Conservation (phyloP, 2,329 filamentous ascomycete species). For the Aspergillus tamarii region DNA sequence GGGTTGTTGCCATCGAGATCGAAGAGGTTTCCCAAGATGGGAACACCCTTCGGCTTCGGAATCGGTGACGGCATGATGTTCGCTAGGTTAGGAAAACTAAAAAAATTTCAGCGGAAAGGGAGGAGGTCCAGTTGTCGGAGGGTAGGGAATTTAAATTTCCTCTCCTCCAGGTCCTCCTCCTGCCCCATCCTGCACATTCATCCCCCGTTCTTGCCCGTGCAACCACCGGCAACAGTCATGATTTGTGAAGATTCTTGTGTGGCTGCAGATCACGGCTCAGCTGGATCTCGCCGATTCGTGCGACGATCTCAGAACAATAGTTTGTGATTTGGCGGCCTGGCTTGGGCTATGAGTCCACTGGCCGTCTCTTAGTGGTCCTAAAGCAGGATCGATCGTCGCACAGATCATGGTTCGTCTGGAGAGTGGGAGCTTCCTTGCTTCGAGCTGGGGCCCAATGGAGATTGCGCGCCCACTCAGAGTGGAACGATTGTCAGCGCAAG, state of each 20-base stretch:
- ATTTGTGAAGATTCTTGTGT: constrained; percentile 14
- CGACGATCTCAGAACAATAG: not conserved
- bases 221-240: constrained; percentile 8
- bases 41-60: constrained; percentile 54
- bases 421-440: constrained; percentile 18
- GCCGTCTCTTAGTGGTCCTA: constrained; percentile 15
- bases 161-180: not conserved
- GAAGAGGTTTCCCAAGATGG: constrained; percentile 57
- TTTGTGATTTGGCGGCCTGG: not conserved
- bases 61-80: constrained; percentile 51
- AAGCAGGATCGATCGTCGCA: constrained; percentile 22
- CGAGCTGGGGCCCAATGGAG: not conserved
- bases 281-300: constrained; percentile 20
- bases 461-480: constrained; percentile 14
- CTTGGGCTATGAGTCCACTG: constrained; percentile 8
- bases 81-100: not conserved
- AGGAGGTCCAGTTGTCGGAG: not conserved
- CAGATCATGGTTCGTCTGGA: constrained; percentile 28
- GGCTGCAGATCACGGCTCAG: constrained; percentile 22
- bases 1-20: constrained; percentile 55
- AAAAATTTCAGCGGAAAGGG: not conserved
- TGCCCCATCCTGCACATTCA: constrained; percentile 5
- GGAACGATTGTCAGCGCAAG: constrained; percentile 17
- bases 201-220: constrained; percentile 13
- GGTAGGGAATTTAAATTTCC: constrained; percentile 9